Evolutionary conservation across 768 basidiomycete species (phyloP).

Genomic region (Tricholoma furcatifolium): DNA sequence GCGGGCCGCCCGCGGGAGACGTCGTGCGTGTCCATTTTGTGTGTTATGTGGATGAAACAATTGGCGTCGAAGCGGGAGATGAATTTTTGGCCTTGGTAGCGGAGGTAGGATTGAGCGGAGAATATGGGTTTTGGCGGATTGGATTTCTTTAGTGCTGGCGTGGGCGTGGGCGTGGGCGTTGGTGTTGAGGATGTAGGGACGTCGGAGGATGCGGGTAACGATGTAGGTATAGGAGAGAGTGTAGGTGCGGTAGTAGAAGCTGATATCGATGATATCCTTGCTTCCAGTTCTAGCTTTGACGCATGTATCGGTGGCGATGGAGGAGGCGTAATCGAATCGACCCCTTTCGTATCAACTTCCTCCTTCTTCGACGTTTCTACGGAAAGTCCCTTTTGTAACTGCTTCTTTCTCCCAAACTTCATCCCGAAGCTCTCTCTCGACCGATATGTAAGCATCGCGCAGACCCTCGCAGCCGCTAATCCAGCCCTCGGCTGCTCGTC

Average conservation of each 20-base stretch:
- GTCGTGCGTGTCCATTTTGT: slow-evolving; percentile 96
- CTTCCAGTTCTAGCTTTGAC: background rate
- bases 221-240: background rate
- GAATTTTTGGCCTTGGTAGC: slow-evolving; percentile 98
- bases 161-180: background rate
- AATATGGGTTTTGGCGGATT: slow-evolving; percentile 58
- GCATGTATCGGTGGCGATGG: slow-evolving; percentile 29
- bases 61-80: slow-evolving; percentile 96
- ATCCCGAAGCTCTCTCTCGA: slow-evolving; percentile 91
- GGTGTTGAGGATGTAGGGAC: background rate
- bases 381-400: slow-evolving; percentile 26
- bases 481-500: slow-evolving; percentile 71
- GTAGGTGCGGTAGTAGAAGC: slow-evolving; percentile 1
- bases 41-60: slow-evolving; percentile 83
- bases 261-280: background rate
- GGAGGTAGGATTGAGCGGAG: slow-evolving; percentile 93
- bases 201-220: background rate
- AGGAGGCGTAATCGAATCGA: slow-evolving; percentile 28
- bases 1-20: slow-evolving; percentile 59
- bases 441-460: slow-evolving; percentile 90
- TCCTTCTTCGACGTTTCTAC: background rate
- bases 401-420: slow-evolving; percentile 83
- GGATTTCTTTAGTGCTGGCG: slow-evolving; percentile 4
- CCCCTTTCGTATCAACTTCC: background rate
- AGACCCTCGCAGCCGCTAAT: slow-evolving; percentile 91